Base-by-base conservation (phyloP, 306 rosid species). In the Aeschynomene evenia region DNA sequence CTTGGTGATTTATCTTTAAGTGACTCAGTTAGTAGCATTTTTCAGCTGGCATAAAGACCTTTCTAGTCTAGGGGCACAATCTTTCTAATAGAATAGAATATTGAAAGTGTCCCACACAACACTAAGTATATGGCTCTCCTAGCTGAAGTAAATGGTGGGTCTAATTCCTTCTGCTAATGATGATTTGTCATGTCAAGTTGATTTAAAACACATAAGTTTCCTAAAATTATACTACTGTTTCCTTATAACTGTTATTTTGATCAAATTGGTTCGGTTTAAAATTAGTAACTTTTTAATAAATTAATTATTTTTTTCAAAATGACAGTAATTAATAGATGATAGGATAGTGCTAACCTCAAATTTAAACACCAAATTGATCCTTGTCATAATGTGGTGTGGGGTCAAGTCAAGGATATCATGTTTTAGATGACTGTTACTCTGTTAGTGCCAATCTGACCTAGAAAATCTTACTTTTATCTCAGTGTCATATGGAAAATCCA, bases 21-120 rank as follows among this genome's bases (percentile, higher is more conserved):
- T 43, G 26, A 65, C 21, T 43, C 18, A 43, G 49, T 66, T 24
- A 19, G 78, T 61, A 45, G 46, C 23, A 31, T 40, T 40, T 14
- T 56, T 23, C 66, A 29, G 64, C 45, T 73, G 80, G 75, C 70
- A 70, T 63, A 68, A n/a, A n/a, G 15, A 49, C 51, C 60, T 66
- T 71, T 67, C 20, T 69, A 20, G 70, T 67, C 20, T 69, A 20
- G 70, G 52, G 50, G 22, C 37, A 48, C 12, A 57, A 51, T 22
- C 12, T 50, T 59, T 61, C 15, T 4, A 18, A 19, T 45, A 46
- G 12, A 43, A 29, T 15, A 46, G 12, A 43, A 29, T 15, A 36
- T 14, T 14, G 63, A 39, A 43, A 21, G 58, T 23, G 63, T 22
- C 75, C 81, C 76, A 60, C 72, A 1, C 12, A 58, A 18, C 55